Conservation (phyloP, 768 basidiomycete species). For the Lactarius hengduanensis region DNA sequence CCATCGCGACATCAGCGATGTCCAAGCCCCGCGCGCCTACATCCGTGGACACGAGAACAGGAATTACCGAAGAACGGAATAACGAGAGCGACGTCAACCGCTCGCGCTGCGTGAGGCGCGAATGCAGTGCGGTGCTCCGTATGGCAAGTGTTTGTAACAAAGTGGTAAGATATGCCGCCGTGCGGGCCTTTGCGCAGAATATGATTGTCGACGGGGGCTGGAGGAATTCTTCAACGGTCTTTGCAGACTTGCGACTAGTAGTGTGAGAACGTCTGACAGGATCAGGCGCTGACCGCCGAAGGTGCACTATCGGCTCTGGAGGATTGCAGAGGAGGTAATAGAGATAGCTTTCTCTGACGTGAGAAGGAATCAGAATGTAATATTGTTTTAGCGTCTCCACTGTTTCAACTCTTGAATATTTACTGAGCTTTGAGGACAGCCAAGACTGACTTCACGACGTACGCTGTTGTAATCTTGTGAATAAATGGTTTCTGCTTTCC, state of each 20-base stretch:
- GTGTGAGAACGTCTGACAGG: constrained; percentile 34
- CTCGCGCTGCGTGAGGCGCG: constrained; percentile 89
- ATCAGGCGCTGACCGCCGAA: constrained; percentile 50
- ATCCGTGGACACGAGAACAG: constrained; percentile 91
- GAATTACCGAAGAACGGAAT: constrained; percentile 83
- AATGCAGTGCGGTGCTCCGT: constrained; percentile 87
- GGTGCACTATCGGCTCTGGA: constrained; percentile 68
- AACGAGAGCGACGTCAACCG: constrained; percentile 79
- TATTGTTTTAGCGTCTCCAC: constrained; percentile 84
- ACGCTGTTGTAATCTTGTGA: constrained; percentile 75
- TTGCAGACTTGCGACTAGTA: constrained; percentile 31
- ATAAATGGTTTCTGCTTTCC: constrained; percentile 90
- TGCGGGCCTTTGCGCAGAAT: constrained; percentile 82
- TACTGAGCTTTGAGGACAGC: constrained; percentile 16
- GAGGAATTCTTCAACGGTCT: constrained; percentile 46
- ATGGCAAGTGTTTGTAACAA: constrained; percentile 78
- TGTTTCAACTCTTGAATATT: constrained; percentile 69
- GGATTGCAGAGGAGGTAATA: constrained; percentile 88
- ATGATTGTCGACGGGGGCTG: constrained; percentile 96
- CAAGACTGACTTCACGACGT: constrained; percentile 33
- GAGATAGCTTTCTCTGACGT: constrained; percentile 90
- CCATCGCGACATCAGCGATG: constrained; percentile 94
- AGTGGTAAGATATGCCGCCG: constrained; percentile 84
- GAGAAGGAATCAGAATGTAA: constrained; percentile 91
- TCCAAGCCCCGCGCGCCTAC: constrained; percentile 95